These are phyloP conservation scores for Tylopilus sp. DNA, from an alignment of 1,284 basidiomycete species.

Conservation along the genomic window DNA sequence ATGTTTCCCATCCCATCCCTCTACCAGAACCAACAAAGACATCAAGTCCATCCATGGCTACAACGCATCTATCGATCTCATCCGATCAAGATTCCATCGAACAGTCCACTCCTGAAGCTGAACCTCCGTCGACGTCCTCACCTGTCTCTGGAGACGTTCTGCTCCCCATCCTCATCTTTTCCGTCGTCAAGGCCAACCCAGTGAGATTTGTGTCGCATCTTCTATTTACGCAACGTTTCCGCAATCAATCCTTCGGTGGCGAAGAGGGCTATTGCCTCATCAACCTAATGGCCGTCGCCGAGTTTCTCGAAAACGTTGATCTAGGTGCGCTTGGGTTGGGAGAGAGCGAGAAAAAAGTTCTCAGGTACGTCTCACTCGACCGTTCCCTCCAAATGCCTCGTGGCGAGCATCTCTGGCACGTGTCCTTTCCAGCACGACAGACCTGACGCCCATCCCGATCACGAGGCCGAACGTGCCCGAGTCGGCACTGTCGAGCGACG, in stretches of 20 bases:
- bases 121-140: slow-evolving; percentile 36
- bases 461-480: slow-evolving; percentile 14
- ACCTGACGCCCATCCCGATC: slow-evolving; percentile 74
- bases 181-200: slow-evolving; percentile 89
- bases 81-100: slow-evolving; percentile 26
- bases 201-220: slow-evolving; percentile 81
- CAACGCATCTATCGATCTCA: neutral
- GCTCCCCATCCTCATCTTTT: slow-evolving; percentile 85
- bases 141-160: slow-evolving; percentile 75
- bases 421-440: slow-evolving; percentile 51
- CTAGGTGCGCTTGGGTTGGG: slow-evolving; percentile 76
- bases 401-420: neutral
- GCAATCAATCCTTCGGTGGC: slow-evolving; percentile 65
- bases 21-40: neutral
- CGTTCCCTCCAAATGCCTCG: neutral
- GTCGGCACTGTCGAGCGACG: slow-evolving; percentile 4
- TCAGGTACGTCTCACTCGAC: slow-evolving; percentile 40
- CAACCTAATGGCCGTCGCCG: slow-evolving; percentile 90
- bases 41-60: neutral
- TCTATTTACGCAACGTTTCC: slow-evolving; percentile 82
- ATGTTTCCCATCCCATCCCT: neutral
- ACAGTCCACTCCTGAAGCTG: slow-evolving; percentile 14
- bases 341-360: slow-evolving; percentile 57
- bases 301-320: slow-evolving; percentile 92
- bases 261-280: slow-evolving; percentile 91